Conservation (phyloP, 2,329 filamentous ascomycete genomes). For the Colletotrichum falcatum region DNA sequence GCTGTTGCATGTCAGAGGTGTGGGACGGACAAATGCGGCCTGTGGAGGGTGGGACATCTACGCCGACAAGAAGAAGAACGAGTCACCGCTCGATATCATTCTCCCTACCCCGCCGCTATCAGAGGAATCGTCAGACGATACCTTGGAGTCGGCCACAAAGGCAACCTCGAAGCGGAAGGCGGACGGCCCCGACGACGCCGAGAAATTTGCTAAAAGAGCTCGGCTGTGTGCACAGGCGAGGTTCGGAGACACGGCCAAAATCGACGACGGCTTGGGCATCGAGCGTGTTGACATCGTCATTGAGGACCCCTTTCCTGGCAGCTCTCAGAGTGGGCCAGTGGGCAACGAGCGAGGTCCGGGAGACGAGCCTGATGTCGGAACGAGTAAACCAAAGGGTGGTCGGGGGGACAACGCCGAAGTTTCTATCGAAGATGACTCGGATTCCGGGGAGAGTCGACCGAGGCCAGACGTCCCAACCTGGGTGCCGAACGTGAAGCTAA, state of each 20-base stretch:
- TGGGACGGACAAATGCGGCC: slow-evolving; percentile 76
- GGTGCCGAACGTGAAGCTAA: slow-evolving; percentile 72
- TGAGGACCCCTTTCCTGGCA: slow-evolving; percentile 65
- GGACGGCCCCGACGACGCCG: background rate
- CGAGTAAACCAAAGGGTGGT: background rate
- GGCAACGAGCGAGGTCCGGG: slow-evolving; percentile 47
- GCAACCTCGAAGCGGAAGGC: slow-evolving; percentile 29
- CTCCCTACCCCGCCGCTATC: slow-evolving; percentile 62
- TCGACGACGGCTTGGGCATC: slow-evolving; percentile 70
- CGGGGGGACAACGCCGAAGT: background rate
- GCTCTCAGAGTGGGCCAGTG: slow-evolving; percentile 46
- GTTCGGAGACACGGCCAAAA: slow-evolving; percentile 72
- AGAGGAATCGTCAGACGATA: slow-evolving; percentile 47
- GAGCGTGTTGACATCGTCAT: slow-evolving; percentile 71
- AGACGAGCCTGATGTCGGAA: slow-evolving; percentile 42
- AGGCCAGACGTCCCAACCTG: slow-evolving; percentile 54
- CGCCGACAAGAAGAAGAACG: slow-evolving; percentile 68
- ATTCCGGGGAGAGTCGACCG: slow-evolving; percentile 46
- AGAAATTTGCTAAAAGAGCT: slow-evolving; percentile 26
- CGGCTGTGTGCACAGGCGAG: slow-evolving; percentile 71
- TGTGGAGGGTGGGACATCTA: slow-evolving; percentile 86
- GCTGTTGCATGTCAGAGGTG: slow-evolving; percentile 76
- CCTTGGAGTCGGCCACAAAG: slow-evolving; percentile 15
- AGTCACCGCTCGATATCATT: slow-evolving; percentile 66
- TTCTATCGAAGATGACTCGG: slow-evolving; percentile 41